A percentile compares a stretch with the other conserved stretches of the same genome.
Evolutionary conservation across 495 filamentous ascomycete species (phyloP).

Genomic region (Aspergillus conjunctus): DNA sequence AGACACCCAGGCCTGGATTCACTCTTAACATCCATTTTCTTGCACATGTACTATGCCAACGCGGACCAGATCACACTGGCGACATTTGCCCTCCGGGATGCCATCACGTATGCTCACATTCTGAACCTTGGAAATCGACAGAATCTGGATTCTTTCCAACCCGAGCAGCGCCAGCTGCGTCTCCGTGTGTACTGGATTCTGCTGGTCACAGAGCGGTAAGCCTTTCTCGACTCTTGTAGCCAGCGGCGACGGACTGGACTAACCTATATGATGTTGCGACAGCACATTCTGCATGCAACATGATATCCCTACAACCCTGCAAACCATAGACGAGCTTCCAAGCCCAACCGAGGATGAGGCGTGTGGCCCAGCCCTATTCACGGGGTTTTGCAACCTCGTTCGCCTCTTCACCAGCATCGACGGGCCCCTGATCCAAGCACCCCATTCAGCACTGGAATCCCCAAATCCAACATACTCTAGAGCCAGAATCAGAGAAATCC

Average conservation of each 20-base stretch:
- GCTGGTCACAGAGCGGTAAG: conserved; percentile 17
- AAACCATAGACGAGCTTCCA: conserved; percentile 16
- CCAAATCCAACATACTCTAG: conserved; percentile 11
- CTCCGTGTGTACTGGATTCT: conserved; percentile 19
- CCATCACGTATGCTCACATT: conserved; percentile 15
- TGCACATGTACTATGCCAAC: conserved; percentile 22
- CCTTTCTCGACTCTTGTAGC: background rate
- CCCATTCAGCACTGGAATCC: background rate
- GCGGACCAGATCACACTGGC: conserved; percentile 14
- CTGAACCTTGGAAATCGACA: conserved; percentile 12
- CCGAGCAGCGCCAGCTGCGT: conserved; percentile 9
- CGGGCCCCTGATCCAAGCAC: conserved; percentile 13
- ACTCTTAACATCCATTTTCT: conserved; percentile 16
- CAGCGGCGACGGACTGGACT: no score
- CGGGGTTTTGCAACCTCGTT: conserved; percentile 13
- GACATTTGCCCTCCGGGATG: conserved; percentile 15
- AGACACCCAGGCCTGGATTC: conserved; percentile 10
- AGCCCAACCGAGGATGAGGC: conserved; percentile 12
- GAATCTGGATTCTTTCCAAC: background rate
- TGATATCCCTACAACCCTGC: conserved; percentile 16
- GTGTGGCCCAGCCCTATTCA: conserved; percentile 7
- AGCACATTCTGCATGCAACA: conserved; percentile 22
- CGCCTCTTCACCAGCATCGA: conserved; percentile 19
- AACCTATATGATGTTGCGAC: no score
- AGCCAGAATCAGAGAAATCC: conserved; percentile 15